These are phyloP conservation scores for Claviceps maximensis DNA, from an alignment of 2,329 filamentous ascomycete species.

Conservation along the genomic window DNA sequence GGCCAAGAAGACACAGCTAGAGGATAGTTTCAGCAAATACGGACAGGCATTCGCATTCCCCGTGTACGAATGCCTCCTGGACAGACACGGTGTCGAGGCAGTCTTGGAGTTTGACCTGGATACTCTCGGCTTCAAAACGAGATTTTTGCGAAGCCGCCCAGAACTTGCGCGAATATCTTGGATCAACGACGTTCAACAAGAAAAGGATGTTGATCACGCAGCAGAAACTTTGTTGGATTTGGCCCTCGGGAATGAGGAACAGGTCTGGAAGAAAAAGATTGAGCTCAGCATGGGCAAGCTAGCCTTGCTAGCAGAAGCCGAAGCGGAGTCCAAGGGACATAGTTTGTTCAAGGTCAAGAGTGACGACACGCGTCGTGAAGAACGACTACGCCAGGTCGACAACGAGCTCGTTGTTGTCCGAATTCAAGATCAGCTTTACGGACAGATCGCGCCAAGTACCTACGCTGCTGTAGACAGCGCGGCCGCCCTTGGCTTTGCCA, in stretches of 20 bases:
- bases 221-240: conserved; percentile 57
- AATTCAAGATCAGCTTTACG: conserved; percentile 68
- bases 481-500: conserved; percentile 62
- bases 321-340: conserved; percentile 10
- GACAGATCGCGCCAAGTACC: conserved; percentile 55
- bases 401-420: conserved; percentile 54
- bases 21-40: conserved; percentile 48
- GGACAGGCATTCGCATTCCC: conserved; percentile 57
- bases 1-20: conserved; percentile 28
- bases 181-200: conserved; percentile 81
- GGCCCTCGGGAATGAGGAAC: conserved; percentile 58
- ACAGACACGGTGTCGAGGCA: conserved; percentile 48
- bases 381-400: conserved; percentile 40
- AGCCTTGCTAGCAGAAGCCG: conserved; percentile 51
- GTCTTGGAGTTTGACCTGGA: conserved; percentile 62
- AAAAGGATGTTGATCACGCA: conserved; percentile 62
- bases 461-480: conserved; percentile 64
- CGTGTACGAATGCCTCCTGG: conserved; percentile 67
- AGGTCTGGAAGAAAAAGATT: conserved; percentile 87
- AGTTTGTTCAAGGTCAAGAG: conserved; percentile 25
- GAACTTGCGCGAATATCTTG: conserved; percentile 70
- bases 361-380: conserved; percentile 25
- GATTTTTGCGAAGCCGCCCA: conserved; percentile 60
- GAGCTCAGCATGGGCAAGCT: conserved; percentile 84
- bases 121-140: conserved; percentile 56